phyloP scores from a whole-genome alignment of 495 filamentous ascomycete species.

The Beverwykella pulmonaria region DNA sequence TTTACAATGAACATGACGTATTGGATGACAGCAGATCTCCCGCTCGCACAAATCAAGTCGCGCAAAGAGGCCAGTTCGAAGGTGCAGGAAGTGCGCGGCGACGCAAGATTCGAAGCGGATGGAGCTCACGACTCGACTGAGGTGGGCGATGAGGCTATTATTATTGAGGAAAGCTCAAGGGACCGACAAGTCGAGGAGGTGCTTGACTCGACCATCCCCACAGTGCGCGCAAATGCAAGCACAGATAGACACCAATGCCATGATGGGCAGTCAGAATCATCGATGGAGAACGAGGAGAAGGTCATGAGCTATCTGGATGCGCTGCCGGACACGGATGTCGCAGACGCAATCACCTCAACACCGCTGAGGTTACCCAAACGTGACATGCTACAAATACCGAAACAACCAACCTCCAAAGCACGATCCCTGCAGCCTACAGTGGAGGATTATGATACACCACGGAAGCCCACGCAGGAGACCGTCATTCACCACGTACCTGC shows the following conservation, averaged over 20 bases:
- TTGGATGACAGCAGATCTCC: conserved; percentile 41
- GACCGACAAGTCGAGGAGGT: neutral
- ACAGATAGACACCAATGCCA: conserved; percentile 7
- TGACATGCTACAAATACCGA: conserved; percentile 21
- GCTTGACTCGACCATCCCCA: conserved; percentile 22
- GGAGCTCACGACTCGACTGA: conserved; percentile 11
- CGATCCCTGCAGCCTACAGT: conserved; percentile 33
- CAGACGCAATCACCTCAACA: conserved; percentile 21
- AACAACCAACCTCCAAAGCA: neutral
- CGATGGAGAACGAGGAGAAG: conserved; percentile 40
- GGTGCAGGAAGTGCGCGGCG: conserved; percentile 12
- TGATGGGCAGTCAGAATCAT: conserved; percentile 12
- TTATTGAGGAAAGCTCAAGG: conserved; percentile 4
- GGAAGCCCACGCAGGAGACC: conserved; percentile 32
- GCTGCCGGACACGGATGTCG: conserved; percentile 27
- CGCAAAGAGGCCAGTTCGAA: conserved; percentile 24
- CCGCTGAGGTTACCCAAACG: conserved; percentile 19
- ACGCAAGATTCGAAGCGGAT: neutral
- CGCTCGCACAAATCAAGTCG: conserved; percentile 22
- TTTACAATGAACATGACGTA: conserved; percentile 47
- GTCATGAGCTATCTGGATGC: conserved; percentile 36
- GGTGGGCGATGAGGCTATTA: conserved; percentile 19
- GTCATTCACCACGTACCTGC: conserved; percentile 28
- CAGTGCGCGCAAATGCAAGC: conserved; percentile 23
- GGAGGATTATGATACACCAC: conserved; percentile 36